Base-by-base conservation (phyloP, 176 grass and related monocot species). In the Miscanthus lutarioriparius region DNA sequence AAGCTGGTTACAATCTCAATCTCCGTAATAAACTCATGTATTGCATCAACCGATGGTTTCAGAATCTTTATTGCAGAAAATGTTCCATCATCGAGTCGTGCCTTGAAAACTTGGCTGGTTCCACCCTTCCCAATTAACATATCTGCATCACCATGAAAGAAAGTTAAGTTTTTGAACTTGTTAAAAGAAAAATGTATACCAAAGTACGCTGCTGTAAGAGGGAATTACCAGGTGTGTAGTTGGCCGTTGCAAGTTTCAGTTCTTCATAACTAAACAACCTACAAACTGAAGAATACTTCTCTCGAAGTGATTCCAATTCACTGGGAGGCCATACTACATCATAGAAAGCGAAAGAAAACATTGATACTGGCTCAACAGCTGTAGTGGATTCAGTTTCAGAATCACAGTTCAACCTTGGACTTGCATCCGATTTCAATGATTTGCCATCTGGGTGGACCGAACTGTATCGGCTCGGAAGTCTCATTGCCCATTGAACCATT, bases 81-180 rank as follows among this genome's bases (percentile, higher is more conserved):
- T 37, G 77, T 88, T 30, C 84, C 90, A 30, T 99, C 91, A 38
- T 28, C 16, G 72, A 99, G 72, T 0, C 67, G 72, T 63, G 91
- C 97, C 86, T 89, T 99, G 62, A 96, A 99, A 53, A 99, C 97
- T 70, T 76, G 85, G 82, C 97, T 99, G 19, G 84, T 94, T 72
- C 97, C 97, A 45, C 97, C 97, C 54, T 99, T 99, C 56, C 97
- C 97, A 68, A 96, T 94, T 53, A 99, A 78, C 71, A 96, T 99
- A 44, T 92, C 97, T 99, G 80, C 86, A 85, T 84, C 76, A 33
- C 10, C 39, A 25, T 28, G n/a, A 40, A 79, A 78, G 10, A 74
- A 90, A 77, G 66, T 20, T 83, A 81, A 16, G 0, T 11, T 49
- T 47, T 32, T 15, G 58, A 5, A 23, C 40, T 65, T 58, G 49